Evolutionary conservation across 2,329 filamentous ascomycete species (phyloP).

Genomic region (Plenodomus biglobosus): DNA sequence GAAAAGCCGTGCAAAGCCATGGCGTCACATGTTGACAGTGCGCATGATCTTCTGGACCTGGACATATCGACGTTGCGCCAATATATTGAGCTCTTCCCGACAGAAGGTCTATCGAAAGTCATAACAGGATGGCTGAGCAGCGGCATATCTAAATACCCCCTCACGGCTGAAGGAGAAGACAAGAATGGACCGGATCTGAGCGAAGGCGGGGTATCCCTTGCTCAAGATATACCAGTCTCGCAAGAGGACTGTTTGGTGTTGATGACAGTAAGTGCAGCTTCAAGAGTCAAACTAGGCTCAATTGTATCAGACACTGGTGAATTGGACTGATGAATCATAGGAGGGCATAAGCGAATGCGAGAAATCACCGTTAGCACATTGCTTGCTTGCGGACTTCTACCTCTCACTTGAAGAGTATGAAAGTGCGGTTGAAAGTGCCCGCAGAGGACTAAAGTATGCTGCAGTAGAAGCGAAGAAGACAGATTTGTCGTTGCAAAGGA

Average conservation of each 20-base stretch:
- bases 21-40: conserved; percentile 41
- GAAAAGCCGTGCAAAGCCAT: conserved; percentile 19
- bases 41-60: conserved; percentile 59
- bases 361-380: conserved; percentile 77
- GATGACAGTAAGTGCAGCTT: conserved; percentile 57
- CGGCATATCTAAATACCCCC: conserved; percentile 78
- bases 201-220: conserved; percentile 42
- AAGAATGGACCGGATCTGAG: conserved; percentile 50
- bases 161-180: conserved; percentile 41
- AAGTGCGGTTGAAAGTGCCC: conserved; percentile 74
- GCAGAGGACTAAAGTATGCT: conserved; percentile 68
- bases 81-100: conserved; percentile 82
- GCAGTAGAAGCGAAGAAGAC: conserved; percentile 64
- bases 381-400: conserved; percentile 82
- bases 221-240: conserved; percentile 59
- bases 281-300: not conserved
- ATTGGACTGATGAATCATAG: conserved; percentile 6
- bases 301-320: too few species aligned
- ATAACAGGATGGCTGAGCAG: conserved; percentile 81
- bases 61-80: conserved; percentile 76
- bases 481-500: conserved; percentile 62
- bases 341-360: conserved; percentile 53
- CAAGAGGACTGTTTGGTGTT: conserved; percentile 78
- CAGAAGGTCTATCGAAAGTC: conserved; percentile 78
- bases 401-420: conserved; percentile 83